phyloP scores from a whole-genome alignment of 164 flowering plant species.

The Vitis rotundifolia region DNA sequence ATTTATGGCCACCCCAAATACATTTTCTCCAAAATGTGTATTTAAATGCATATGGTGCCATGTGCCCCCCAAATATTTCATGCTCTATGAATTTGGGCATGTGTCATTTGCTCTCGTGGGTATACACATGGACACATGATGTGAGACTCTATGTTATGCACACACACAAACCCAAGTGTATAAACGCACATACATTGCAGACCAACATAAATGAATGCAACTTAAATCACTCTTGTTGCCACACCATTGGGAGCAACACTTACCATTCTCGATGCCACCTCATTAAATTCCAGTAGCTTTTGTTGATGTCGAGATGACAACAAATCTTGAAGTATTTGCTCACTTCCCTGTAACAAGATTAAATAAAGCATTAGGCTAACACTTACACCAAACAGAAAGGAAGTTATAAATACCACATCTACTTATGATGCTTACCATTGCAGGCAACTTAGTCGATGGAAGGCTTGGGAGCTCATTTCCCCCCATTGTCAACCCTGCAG shows the following conservation, averaged over 20 bases:
- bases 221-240: background rate
- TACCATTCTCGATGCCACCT: background rate
- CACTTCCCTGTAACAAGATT: background rate
- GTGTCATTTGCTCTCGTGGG: no score
- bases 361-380: background rate
- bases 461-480: background rate
- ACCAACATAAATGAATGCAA: background rate
- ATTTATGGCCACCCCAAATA: background rate
- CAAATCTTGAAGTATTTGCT: background rate
- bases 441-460: background rate
- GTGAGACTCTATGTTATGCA: no score
- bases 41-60: no score
- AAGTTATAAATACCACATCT: background rate
- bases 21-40: background rate
- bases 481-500: background rate
- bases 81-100: no score
- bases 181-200: no score
- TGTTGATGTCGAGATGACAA: conserved; percentile 1
- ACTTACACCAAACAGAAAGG: background rate
- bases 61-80: no score
- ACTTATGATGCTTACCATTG: background rate
- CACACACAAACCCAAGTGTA: no score
- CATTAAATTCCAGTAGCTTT: background rate
- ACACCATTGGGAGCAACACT: background rate
- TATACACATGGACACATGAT: no score